Conservation (phyloP, 495 filamentous ascomycete genomes). For the Aspergillus ostianus region DNA sequence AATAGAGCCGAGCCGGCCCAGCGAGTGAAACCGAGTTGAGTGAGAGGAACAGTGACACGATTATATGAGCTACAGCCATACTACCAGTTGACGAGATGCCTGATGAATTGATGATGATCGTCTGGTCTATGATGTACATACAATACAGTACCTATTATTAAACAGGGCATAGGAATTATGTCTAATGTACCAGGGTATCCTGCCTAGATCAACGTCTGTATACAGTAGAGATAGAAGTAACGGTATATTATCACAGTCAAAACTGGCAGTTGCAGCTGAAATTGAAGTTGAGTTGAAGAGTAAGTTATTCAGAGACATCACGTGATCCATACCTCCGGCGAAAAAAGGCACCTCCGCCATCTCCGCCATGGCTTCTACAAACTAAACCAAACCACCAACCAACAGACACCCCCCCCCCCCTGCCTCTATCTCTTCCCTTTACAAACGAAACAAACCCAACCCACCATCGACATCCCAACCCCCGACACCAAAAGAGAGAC, state of each 20-base stretch:
- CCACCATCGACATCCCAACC: too few relatives aligned
- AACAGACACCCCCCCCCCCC: not conserved
- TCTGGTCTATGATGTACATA: constrained; percentile 28
- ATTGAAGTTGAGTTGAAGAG: too few relatives aligned
- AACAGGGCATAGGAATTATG: not conserved
- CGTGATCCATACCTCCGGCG: not conserved
- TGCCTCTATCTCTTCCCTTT: too few relatives aligned
- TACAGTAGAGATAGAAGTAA: too few relatives aligned
- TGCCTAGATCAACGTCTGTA: too few relatives aligned
- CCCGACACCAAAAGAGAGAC: too few relatives aligned
- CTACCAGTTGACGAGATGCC: constrained; percentile 9
- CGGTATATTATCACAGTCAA: too few relatives aligned
- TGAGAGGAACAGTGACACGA: not conserved
- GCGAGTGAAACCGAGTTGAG: not conserved
- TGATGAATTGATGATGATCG: constrained; percentile 23
- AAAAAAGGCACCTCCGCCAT: not conserved
- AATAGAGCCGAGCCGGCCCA: not conserved
- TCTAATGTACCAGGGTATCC: not conserved
- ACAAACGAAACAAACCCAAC: too few relatives aligned
- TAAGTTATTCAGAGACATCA: not conserved
- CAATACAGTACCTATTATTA: not conserved
- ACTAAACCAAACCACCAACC: not conserved
- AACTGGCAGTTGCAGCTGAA: too few relatives aligned
- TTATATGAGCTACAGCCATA: constrained; percentile 5
- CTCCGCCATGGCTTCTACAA: not conserved